phyloP scores from a whole-genome alignment of 2,329 filamentous ascomycete species.

The Calonectria pauciramosa region DNA sequence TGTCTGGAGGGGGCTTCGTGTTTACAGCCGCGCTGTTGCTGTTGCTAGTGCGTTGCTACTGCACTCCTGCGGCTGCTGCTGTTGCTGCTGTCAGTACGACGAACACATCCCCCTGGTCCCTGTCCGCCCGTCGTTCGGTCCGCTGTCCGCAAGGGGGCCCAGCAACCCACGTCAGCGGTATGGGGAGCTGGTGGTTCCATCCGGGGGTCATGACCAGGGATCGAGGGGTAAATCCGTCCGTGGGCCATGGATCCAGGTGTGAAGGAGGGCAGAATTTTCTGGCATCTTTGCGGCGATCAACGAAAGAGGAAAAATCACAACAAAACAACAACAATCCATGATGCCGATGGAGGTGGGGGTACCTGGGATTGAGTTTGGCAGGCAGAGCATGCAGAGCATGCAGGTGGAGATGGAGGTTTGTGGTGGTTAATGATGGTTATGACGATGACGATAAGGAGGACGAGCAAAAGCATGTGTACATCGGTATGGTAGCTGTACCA shows the following conservation, averaged over 20 bases:
- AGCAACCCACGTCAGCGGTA: constrained; percentile 12
- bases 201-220: neutral
- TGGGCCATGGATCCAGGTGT: neutral
- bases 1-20: neutral
- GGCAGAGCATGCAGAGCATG: neutral
- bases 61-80: neutral
- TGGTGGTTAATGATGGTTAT: neutral
- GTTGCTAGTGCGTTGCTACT: neutral
- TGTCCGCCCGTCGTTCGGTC: constrained; percentile 1
- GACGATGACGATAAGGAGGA: neutral
- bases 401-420: neutral
- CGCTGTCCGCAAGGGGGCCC: constrained; percentile 5
- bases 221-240: constrained; percentile 5
- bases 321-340: neutral
- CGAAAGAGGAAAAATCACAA: constrained; percentile 3
- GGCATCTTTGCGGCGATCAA: neutral
- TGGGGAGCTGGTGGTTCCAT: neutral
- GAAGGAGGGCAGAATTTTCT: neutral
- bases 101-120: neutral
- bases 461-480: neutral
- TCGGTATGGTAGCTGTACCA: neutral
- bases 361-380: neutral
- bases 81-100: neutral
- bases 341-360: neutral
- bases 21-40: neutral